Base-by-base conservation (phyloP, 1,139 yeast genomes). In the Meyerozyma athensensis region DNA sequence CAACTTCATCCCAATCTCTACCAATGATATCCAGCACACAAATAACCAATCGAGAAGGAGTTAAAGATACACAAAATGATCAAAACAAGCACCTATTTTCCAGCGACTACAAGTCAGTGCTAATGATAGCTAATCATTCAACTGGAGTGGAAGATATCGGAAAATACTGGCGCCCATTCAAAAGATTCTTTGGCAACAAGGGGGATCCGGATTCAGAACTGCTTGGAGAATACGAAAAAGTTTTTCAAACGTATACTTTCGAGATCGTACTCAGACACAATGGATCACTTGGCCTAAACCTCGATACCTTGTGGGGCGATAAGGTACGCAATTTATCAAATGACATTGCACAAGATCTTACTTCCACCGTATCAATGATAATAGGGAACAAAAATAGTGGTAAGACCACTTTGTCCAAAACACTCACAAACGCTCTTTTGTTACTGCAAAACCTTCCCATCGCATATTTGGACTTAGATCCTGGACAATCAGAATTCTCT, bases 401-500 rank as follows among this genome's bases (percentile, higher is more conserved):
- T 1, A 90, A 90, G 53, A 83, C 96, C 0, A 82, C 95, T 0
- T 68, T 86, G 34, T 60, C 81, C 12, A 73, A 79, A 45, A 50
- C 74, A 8, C 54, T 89, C 6, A 41, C 75, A 5, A 87, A 87
- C 40, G 47, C 58, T 47, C 52, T 43, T 40, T 65, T 36, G 39
- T 58, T 43, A 46, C 42, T 44, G 22, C 47, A 43, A 1, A 36
- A 37, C 7, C 13, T 33, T 4, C 39, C 47, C 61, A 37, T 65
- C 7, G 68, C 73, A 21, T 74, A 79, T 36, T 49, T 92, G 22
- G 97, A 92, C 52, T 57, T 89, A 3, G 98, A 92, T 56, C 96
- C 97, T 0, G 96, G 96, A 0, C 97, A 89, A 54, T 79, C 95
- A 0, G 96, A 86, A 53, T 81, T 74, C 45, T 77, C 92, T 0